Percentiles rank a stretch among this genome's conserved stretches.
Evolutionary conservation across 148 eudicot species (phyloP).

Genomic region (Pouteria glomerata): DNA sequence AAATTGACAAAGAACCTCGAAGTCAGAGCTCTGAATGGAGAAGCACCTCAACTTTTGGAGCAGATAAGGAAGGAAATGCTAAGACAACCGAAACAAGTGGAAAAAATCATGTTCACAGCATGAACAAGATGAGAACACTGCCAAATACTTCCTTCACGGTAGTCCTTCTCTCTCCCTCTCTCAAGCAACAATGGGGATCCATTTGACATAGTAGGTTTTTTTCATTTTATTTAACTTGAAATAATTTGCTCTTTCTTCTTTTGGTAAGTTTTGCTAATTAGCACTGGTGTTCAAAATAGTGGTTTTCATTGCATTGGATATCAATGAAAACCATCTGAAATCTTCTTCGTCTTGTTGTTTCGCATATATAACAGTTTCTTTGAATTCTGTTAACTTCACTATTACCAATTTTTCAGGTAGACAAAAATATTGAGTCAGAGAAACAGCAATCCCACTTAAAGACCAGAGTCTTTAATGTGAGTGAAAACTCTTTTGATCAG

Average conservation of each 20-base stretch:
- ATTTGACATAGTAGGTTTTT: neutral
- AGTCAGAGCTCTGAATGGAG: conserved; percentile 46
- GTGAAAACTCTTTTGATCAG: conserved; percentile 14
- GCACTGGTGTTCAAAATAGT: neutral
- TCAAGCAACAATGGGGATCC: neutral
- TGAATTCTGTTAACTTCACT: neutral
- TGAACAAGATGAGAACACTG: conserved; percentile 15
- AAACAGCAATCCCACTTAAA: conserved; percentile 21
- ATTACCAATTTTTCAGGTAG: conserved; percentile 31
- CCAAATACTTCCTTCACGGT: conserved; percentile 41
- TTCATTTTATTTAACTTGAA: neutral
- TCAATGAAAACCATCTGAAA: neutral
- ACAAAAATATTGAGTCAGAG: conserved; percentile 26
- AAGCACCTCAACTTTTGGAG: conserved; percentile 13
- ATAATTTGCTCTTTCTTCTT: neutral
- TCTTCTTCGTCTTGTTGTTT: too few relatives aligned
- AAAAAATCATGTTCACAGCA: conserved; percentile 13
- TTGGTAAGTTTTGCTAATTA: too few relatives aligned
- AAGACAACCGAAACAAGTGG: conserved; percentile 13
- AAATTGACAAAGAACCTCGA: conserved; percentile 16
- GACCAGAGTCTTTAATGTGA: conserved; percentile 11
- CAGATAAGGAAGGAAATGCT: conserved; percentile 23
- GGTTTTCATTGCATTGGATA: neutral
- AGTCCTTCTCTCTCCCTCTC: neutral
- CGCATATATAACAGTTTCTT: neutral